Conservation (phyloP, 768 basidiomycete genomes). For the Mycena chlorophos region DNA sequence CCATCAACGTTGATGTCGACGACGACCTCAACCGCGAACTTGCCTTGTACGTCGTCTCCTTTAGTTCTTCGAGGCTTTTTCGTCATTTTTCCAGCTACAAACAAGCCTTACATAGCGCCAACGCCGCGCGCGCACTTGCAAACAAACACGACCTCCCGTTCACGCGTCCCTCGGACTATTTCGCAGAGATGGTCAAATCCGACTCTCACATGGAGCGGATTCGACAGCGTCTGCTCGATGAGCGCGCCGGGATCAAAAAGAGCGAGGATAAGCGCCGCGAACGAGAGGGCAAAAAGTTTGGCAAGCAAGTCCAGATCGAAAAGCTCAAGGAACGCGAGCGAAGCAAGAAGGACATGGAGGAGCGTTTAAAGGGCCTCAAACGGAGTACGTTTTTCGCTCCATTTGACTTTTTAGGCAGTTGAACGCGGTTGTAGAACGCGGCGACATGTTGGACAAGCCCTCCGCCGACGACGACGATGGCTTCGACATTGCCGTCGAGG, state of each 20-base stretch:
- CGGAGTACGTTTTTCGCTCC: slow-evolving; percentile 63
- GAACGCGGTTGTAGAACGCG: slow-evolving; percentile 60
- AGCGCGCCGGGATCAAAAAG: slow-evolving; percentile 84
- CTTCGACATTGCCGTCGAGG: slow-evolving; percentile 90
- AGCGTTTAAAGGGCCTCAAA: slow-evolving; percentile 82
- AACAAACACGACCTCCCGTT: slow-evolving; percentile 78
- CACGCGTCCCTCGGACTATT: slow-evolving; percentile 90
- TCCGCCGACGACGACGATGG: slow-evolving; percentile 57
- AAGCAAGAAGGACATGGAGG: slow-evolving; percentile 90
- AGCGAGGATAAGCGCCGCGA: slow-evolving; percentile 89
- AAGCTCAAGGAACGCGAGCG: slow-evolving; percentile 88
- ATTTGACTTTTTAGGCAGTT: not conserved
- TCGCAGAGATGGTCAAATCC: slow-evolving; percentile 98
- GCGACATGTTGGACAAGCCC: slow-evolving; percentile 72
- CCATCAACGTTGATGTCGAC: slow-evolving; percentile 73
- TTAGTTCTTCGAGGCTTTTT: no score
- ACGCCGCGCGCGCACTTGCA: slow-evolving; percentile 75
- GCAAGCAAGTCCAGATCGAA: slow-evolving; percentile 96
- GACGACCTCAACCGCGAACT: slow-evolving; percentile 95
- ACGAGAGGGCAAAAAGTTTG: slow-evolving; percentile 95
- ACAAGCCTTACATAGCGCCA: slow-evolving; percentile 85
- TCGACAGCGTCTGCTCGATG: slow-evolving; percentile 86
- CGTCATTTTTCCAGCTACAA: slow-evolving; percentile 85
- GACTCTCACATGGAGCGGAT: slow-evolving; percentile 98
- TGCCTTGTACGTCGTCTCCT: slow-evolving; percentile 70